These are phyloP conservation scores for Salvia sclarea DNA, from an alignment of 305 asterid genomes.

Conservation along the genomic window DNA sequence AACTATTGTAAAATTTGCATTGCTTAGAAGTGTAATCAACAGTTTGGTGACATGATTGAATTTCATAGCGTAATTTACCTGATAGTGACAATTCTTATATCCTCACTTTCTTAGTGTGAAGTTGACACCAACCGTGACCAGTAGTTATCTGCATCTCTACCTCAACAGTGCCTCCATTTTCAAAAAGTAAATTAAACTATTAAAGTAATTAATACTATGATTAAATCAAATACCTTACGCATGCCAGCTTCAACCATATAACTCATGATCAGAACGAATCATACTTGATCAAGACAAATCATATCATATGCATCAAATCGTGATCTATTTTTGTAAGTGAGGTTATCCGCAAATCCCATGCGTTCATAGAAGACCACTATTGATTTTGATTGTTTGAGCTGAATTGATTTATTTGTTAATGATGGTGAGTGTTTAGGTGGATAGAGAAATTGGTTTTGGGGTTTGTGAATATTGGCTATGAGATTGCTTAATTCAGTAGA, in stretches of 20 bases:
- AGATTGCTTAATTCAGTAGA: not conserved
- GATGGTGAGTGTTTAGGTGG: not conserved
- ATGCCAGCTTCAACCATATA: not conserved
- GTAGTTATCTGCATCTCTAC: not conserved
- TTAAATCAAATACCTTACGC: not conserved
- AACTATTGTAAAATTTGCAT: not conserved
- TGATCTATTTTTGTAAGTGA: not conserved
- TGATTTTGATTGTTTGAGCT: not conserved
- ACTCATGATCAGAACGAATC: not conserved
- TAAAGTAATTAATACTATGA: not conserved
- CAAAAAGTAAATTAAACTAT: conserved; percentile 5
- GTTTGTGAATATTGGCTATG: not conserved
- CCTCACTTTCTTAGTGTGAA: conserved; percentile 1
- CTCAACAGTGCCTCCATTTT: conserved; percentile 12
- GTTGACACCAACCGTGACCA: not conserved
- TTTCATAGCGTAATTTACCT: not conserved
- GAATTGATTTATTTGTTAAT: not conserved
- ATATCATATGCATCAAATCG: not conserved
- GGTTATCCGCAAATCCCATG: not conserved
- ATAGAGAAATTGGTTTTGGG: not conserved
- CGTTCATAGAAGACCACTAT: not conserved
- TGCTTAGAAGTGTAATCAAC: not conserved
- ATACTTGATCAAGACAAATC: not conserved
- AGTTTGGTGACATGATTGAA: not conserved
- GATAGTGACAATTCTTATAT: conserved; percentile 9